Conservation (phyloP, 179 eudicot genomes). For the Actinidia polygama region DNA sequence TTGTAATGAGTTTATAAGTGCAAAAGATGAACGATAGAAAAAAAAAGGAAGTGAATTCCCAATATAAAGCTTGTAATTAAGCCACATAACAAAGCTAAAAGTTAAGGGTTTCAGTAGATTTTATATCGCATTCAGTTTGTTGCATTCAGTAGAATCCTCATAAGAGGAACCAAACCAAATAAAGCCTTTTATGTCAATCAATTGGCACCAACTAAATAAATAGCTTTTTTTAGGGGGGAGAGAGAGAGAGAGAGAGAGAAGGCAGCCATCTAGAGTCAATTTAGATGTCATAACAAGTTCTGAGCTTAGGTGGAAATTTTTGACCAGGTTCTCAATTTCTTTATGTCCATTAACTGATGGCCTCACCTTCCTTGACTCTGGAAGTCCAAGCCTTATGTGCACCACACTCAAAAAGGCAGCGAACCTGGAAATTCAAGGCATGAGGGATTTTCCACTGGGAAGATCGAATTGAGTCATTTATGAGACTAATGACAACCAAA, state of each 20-base stretch:
- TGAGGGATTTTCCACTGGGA: constrained; percentile 47
- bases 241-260: not conserved
- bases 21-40: not conserved
- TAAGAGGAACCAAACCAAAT: not conserved
- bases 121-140: not conserved
- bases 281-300: not conserved
- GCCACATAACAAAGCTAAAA: not conserved
- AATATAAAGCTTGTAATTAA: not conserved
- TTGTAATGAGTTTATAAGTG: not conserved
- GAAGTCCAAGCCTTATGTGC: not conserved
- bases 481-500: constrained; percentile 62
- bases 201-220: not conserved
- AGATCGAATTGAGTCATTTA: constrained; percentile 47
- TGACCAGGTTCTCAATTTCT: not conserved
- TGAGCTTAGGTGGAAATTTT: not conserved
- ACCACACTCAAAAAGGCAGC: constrained; percentile 8
- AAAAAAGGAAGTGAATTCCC: not conserved
- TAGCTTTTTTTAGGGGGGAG: not conserved
- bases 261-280: not conserved
- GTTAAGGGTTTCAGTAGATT: not conserved
- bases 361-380: not conserved
- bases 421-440: constrained; percentile 71
- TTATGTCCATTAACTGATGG: not conserved
- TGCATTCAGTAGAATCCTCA: not conserved
- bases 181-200: not conserved